A percentile compares a stretch with the other conserved stretches of the same genome.
Evolutionary conservation across 2,329 filamentous ascomycete genomes (phyloP).

Genomic region (Claviceps sp.): DNA sequence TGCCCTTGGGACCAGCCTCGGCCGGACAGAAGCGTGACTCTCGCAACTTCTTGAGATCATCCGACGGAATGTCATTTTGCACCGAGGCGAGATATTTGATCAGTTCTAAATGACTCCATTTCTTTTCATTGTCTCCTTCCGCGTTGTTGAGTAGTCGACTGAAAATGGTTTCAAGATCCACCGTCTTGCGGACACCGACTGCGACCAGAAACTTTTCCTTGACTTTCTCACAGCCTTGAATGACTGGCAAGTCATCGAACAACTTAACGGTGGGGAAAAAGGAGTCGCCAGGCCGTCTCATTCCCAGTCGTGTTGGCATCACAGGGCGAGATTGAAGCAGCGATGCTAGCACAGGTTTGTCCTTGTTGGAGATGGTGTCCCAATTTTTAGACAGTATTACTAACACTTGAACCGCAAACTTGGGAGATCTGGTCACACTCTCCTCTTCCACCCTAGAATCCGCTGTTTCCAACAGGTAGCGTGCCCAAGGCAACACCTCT

Average conservation of each 20-base stretch:
- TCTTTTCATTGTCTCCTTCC: conserved; percentile 37
- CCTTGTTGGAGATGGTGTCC: conserved; percentile 58
- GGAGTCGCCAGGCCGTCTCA: conserved; percentile 72
- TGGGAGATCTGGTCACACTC: conserved; percentile 56
- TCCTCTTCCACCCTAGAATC: conserved; percentile 46
- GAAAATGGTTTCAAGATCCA: conserved; percentile 90
- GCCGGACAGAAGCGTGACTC: conserved; percentile 72
- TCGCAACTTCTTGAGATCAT: conserved; percentile 67
- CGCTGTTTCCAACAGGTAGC: conserved; percentile 60
- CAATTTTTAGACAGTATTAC: conserved; percentile 77
- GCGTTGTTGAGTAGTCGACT: conserved; percentile 60
- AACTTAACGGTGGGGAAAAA: conserved; percentile 91
- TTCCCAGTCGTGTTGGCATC: conserved; percentile 82
- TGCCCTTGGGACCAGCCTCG: conserved; percentile 45
- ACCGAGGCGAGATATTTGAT: conserved; percentile 92
- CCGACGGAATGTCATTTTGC: conserved; percentile 68
- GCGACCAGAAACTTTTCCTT: conserved; percentile 82
- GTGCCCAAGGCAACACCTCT: conserved; percentile 73
- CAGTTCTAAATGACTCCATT: conserved; percentile 88
- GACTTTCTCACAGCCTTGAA: conserved; percentile 61
- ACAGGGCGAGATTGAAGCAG: conserved; percentile 56
- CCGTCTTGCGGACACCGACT: conserved; percentile 81
- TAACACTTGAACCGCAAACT: conserved; percentile 66
- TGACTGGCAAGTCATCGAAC: conserved; percentile 82
- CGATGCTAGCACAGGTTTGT: conserved; percentile 51